These are phyloP conservation scores for Golubevia pallescens DNA, from an alignment of 1,284 basidiomycete genomes.

Conservation along the genomic window DNA sequence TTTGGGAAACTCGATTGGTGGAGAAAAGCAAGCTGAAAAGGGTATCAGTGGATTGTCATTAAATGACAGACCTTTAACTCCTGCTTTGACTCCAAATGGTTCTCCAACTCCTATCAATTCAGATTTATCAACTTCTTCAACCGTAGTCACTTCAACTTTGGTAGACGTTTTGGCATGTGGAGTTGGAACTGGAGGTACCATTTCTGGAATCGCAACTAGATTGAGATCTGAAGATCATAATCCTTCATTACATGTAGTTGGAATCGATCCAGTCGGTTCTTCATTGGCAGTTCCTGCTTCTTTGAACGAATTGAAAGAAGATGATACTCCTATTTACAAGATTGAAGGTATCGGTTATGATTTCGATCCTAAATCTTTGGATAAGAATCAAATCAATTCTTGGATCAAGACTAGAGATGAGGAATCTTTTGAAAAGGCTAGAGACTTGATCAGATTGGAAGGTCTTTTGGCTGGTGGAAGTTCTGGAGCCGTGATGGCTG, in stretches of 20 bases:
- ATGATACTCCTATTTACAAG: slow-evolving; percentile 73
- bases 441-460: slow-evolving; percentile 81
- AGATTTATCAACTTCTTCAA: slow-evolving; percentile 68
- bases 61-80: slow-evolving; percentile 27
- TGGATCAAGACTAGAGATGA: slow-evolving; percentile 89
- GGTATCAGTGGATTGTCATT: too few species aligned
- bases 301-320: slow-evolving; percentile 70
- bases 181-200: slow-evolving; percentile 92
- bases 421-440: slow-evolving; percentile 79
- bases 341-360: slow-evolving; percentile 86
- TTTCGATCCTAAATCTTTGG: slow-evolving; percentile 45
- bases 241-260: slow-evolving; percentile 71
- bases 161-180: slow-evolving; percentile 86
- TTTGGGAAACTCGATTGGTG: slow-evolving; percentile 51
- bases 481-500: slow-evolving; percentile 82
- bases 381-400: slow-evolving; percentile 40
- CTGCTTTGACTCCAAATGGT: slow-evolving; percentile 29
- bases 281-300: slow-evolving; percentile 77
- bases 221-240: slow-evolving; percentile 68
- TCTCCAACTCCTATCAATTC: slow-evolving; percentile 71
- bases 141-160: slow-evolving; percentile 23
- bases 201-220: slow-evolving; percentile 83
- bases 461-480: slow-evolving; percentile 90
- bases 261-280: slow-evolving; percentile 90
- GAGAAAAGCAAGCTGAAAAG: slow-evolving; percentile 52